Evolutionary conservation across 2,329 filamentous ascomycete species (phyloP), one percentile per base, ranked within the genome.

Genomic region (Dryadomyces sulphureus): DNA sequence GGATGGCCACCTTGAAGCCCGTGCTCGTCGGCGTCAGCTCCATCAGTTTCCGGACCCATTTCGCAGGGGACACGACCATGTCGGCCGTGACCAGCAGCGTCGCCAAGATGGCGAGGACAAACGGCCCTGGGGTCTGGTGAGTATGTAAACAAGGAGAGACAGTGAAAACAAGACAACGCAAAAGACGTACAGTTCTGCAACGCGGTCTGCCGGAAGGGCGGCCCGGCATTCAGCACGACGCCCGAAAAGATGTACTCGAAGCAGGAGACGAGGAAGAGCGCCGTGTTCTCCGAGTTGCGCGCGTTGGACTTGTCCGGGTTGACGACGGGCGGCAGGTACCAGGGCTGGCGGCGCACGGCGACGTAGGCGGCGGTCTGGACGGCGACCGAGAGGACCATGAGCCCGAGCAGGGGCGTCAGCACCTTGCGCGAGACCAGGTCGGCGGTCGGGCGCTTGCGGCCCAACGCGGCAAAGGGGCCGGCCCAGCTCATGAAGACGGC

Each of bases 401-500:
- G 88, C 1, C 90, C 90, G 2, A 98, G 69, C 16, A 98, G 68
- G 1, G 92, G 90, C 0, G 81, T 86, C 41, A 98, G 70, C 2
- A 98, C 86, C 61, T 98, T 98, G 46, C 88, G 75, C 1, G 85
- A 93, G 1, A 98, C 90, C 5, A 98, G 74, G 55, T 90, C 84
- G 16, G 92, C 89, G 0, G 88, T 96, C 4, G 92, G 92, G 32
- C 88, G 75, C 62, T 96, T 98, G 48, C 74, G 77, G 54, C 79
- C 84, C 14, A 98, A 74, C 34, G 73, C 69, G 2, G 79, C 79
- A 57, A 82, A 87, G 1, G 93, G 84, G 6, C 84, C 88, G 21
- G 85, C 87, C 92, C 93, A 96, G 54, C 92, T 89, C 92, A 98
- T 98, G 61, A 96, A 96, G 49, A 98, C 86, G 21, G 92, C 92